These are phyloP conservation scores for Mrakia gelida DNA, from an alignment of 768 basidiomycete species.

Conservation along the genomic window DNA sequence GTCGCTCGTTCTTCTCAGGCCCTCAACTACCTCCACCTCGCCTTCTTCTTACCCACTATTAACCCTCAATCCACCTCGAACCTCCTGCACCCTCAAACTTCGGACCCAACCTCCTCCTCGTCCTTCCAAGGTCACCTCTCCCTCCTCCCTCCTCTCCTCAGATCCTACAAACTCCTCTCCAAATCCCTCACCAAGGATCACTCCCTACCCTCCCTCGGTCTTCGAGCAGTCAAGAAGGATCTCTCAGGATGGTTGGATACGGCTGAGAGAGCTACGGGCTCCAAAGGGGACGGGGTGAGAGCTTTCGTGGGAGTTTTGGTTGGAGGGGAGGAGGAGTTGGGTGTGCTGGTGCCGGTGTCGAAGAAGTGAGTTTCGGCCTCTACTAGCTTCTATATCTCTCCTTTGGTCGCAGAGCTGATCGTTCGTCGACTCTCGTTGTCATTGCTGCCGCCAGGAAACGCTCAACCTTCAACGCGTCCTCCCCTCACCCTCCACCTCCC, in stretches of 20 bases:
- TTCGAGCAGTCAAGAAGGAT: constrained; percentile 52
- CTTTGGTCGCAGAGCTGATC: too few relatives aligned
- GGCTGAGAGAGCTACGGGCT: constrained; percentile 31
- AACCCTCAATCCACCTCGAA: constrained; percentile 48
- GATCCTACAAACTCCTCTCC: constrained; percentile 64
- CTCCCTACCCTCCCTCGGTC: constrained; percentile 55
- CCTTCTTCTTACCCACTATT: constrained; percentile 73
- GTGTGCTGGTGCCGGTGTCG: constrained; percentile 73
- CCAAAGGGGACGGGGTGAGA: constrained; percentile 46
- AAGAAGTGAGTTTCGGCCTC: constrained; percentile 59
- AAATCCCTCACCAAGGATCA: constrained; percentile 63
- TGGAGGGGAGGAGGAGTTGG: constrained; percentile 51
- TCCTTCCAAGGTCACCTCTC: constrained; percentile 48
- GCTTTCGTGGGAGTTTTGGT: constrained; percentile 44
- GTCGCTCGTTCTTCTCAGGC: constrained; percentile 50
- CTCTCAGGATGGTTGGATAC: constrained; percentile 54
- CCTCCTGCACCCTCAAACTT: constrained; percentile 21
- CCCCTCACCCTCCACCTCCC: constrained; percentile 7
- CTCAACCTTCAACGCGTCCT: background rate
- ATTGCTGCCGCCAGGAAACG: constrained; percentile 18
- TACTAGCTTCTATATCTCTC: background rate
- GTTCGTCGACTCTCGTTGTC: background rate
- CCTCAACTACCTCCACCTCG: constrained; percentile 72
- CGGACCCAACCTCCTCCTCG: constrained; percentile 42
- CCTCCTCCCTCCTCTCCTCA: constrained; percentile 63